Conservation (phyloP, 2,329 filamentous ascomycete genomes). For the Alternaria dauci region DNA sequence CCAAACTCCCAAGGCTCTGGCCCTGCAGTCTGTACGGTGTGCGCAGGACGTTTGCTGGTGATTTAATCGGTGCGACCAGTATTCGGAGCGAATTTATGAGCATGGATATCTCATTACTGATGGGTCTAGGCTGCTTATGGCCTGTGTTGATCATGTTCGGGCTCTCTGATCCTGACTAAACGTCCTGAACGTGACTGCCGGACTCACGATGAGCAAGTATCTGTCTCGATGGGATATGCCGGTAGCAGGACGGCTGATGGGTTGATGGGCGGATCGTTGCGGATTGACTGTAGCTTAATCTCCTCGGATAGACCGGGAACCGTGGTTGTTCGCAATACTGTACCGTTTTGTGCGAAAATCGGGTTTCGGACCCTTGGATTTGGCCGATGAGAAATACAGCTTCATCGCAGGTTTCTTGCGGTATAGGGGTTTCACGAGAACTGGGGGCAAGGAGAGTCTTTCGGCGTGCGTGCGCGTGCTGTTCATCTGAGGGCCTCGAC, state of each 20-base stretch:
- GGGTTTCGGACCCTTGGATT: neutral
- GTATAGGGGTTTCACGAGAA: conserved; percentile 2
- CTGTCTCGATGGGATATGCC: conserved; percentile 1
- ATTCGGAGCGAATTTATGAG: conserved; percentile 1
- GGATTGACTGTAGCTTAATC: neutral
- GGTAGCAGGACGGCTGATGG: neutral
- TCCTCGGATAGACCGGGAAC: neutral
- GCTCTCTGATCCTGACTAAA: neutral
- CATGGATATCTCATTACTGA: neutral
- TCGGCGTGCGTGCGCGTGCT: neutral
- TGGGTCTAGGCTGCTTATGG: neutral
- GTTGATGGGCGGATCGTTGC: neutral
- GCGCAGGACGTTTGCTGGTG: conserved; percentile 4
- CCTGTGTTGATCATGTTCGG: neutral
- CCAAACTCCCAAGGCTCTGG: neutral
- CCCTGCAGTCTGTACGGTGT: neutral
- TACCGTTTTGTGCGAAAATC: neutral
- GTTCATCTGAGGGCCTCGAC: neutral
- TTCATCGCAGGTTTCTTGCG: neutral
- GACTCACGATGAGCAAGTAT: neutral
- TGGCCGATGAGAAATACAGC: neutral
- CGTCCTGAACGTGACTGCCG: neutral
- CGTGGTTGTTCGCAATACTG: neutral
- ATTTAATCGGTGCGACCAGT: conserved; percentile 4
- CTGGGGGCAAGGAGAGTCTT: neutral